Conservation (phyloP, 2,329 filamentous ascomycete genomes). For the Microcyclospora pomicola region DNA sequence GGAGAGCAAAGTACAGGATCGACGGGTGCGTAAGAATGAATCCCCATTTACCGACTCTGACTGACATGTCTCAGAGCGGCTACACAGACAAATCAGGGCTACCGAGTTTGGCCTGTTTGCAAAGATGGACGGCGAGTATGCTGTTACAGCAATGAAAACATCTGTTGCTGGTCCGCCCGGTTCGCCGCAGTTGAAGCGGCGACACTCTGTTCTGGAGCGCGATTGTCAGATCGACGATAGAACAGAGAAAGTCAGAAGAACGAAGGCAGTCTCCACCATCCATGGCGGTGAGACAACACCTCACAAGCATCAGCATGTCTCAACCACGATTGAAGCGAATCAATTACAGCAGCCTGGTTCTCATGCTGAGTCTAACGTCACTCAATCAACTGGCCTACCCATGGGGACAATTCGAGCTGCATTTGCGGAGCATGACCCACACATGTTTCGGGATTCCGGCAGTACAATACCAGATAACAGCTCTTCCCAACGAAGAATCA, state of each 20-base stretch:
- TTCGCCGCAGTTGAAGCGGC: conserved; percentile 10
- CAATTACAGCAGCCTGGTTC: conserved; percentile 8
- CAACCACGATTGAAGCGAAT: conserved; percentile 1
- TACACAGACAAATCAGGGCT: conserved; percentile 11
- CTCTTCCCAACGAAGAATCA: conserved; percentile 26
- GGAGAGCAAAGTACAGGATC: conserved; percentile 11
- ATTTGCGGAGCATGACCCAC: conserved; percentile 27
- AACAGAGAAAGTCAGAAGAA: conserved; percentile 3
- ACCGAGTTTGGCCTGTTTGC: conserved; percentile 14
- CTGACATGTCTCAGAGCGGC: conserved; percentile 8
- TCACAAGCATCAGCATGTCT: not conserved
- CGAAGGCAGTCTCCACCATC: not conserved
- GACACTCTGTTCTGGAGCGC: conserved; percentile 3
- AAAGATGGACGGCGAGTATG: conserved; percentile 3
- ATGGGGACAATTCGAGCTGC: conserved; percentile 21
- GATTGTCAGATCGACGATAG: conserved; percentile 4
- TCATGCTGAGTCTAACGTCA: conserved; percentile 9
- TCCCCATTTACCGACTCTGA: not conserved
- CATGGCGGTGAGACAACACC: not conserved
- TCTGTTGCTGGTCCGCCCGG: not conserved
- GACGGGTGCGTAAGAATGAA: conserved; percentile 3
- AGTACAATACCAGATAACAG: conserved; percentile 31
- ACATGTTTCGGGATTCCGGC: conserved; percentile 28
- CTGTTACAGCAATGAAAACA: conserved; percentile 1
- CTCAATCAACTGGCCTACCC: conserved; percentile 15